Percentiles rank a stretch among this genome's conserved stretches.
These are phyloP conservation scores for Penicillium odoratum DNA, from an alignment of 495 filamentous ascomycete genomes.

Conservation along the genomic window DNA sequence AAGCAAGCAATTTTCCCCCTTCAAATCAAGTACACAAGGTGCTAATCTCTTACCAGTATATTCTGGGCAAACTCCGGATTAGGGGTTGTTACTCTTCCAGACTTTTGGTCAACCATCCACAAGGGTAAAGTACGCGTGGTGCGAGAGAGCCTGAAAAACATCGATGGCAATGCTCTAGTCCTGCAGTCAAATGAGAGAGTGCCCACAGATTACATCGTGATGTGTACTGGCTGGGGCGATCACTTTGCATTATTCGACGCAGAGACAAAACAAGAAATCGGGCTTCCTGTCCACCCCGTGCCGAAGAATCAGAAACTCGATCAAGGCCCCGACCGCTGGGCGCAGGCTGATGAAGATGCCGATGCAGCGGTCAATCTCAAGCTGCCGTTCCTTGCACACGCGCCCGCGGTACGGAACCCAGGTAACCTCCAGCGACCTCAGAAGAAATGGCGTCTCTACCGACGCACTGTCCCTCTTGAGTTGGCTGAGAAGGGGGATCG, in stretches of 20 bases:
- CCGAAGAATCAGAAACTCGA: neutral
- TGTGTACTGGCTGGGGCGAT: slow-evolving; percentile 32
- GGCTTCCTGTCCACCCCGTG: slow-evolving; percentile 5
- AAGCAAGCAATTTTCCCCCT: neutral
- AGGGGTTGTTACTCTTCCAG: slow-evolving; percentile 28
- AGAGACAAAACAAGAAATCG: slow-evolving; percentile 11
- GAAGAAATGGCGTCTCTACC: slow-evolving; percentile 44
- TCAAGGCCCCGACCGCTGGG: slow-evolving; percentile 15
- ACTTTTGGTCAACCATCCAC: slow-evolving; percentile 30
- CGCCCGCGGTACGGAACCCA: slow-evolving; percentile 17
- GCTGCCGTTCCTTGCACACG: slow-evolving; percentile 3
- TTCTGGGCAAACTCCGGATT: slow-evolving; percentile 43
- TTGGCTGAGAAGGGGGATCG: slow-evolving; percentile 43
- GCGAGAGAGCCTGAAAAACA: neutral
- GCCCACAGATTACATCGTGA: slow-evolving; percentile 26
- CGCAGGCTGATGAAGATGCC: slow-evolving; percentile 23
- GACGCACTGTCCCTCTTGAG: slow-evolving; percentile 50
- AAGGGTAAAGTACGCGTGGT: slow-evolving; percentile 30
- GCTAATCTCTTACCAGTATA: slow-evolving; percentile 20
- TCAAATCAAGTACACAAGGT: neutral
- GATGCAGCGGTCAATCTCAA: slow-evolving; percentile 22
- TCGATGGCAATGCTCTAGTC: neutral
- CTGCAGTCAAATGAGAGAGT: slow-evolving; percentile 1
- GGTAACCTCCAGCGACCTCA: slow-evolving; percentile 7
- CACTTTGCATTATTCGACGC: slow-evolving; percentile 19